Percentiles rank a stretch among this genome's conserved stretches.
phyloP scores from a whole-genome alignment of 2,329 filamentous ascomycete genomes.

The Stylonectria norvegica region DNA sequence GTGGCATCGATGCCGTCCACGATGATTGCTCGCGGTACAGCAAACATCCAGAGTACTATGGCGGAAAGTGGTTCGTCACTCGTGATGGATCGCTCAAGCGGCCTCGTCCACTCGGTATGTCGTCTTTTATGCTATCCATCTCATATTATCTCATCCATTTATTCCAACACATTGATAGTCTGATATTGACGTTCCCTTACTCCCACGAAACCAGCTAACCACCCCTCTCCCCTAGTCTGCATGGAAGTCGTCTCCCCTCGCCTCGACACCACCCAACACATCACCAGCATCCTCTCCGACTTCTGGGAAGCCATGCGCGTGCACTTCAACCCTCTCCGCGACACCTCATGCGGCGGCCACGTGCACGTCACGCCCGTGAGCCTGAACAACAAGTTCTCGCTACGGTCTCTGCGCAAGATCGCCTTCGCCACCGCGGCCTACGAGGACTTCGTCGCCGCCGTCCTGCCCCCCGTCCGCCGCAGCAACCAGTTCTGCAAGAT shows the following conservation, averaged over 20 bases:
- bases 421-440: conserved; percentile 36
- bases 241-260: conserved; percentile 41
- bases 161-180: too few species aligned
- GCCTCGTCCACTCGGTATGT: conserved; percentile 34
- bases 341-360: conserved; percentile 37
- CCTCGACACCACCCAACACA: conserved; percentile 33
- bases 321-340: conserved; percentile 37
- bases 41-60: conserved; percentile 42
- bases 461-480: conserved; percentile 32
- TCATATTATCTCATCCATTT: neutral
- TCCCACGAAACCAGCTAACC: neutral
- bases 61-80: conserved; percentile 41
- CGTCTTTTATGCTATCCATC: neutral
- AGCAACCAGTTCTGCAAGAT: conserved; percentile 35
- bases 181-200: too few species aligned
- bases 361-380: conserved; percentile 38
- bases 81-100: conserved; percentile 38
- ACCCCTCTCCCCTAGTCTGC: conserved; percentile 29
- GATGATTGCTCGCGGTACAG: conserved; percentile 38
- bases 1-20: conserved; percentile 36
- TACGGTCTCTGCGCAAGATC: conserved; percentile 35
- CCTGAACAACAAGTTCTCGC: conserved; percentile 33
- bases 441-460: conserved; percentile 33
- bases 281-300: conserved; percentile 34
- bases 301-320: conserved; percentile 42